Evolutionary conservation across 225 moss, liverwort and hornwort genomes (phyloP).

Genomic region (Asterella californica): DNA sequence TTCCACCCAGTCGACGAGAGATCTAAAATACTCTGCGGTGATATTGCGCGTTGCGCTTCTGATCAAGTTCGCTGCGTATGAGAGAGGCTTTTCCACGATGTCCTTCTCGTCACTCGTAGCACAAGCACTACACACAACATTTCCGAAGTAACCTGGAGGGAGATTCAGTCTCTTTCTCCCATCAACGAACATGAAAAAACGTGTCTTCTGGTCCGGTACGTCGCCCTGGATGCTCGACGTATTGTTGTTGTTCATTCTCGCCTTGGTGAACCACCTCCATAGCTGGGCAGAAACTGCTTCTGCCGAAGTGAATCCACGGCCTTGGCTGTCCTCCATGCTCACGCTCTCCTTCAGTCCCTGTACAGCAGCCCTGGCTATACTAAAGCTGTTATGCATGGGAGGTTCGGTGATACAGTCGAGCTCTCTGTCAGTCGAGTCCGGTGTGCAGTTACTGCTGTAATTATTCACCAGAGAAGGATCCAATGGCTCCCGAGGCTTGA

Average conservation of each 20-base stretch:
- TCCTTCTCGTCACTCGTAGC: neutral
- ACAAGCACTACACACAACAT: conserved; percentile 17
- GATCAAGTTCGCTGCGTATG: neutral
- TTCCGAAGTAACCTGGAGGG: conserved; percentile 3
- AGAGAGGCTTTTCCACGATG: neutral
- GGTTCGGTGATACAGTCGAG: neutral
- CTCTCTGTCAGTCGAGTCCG: neutral
- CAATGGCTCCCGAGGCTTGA: conserved; percentile 15
- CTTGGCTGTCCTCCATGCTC: neutral
- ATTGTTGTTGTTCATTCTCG: neutral
- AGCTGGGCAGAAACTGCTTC: conserved; percentile 28
- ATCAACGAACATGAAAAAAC: conserved; percentile 20
- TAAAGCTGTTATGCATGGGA: conserved; percentile 16
- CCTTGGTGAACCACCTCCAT: conserved; percentile 32
- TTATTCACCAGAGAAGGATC: conserved; percentile 24
- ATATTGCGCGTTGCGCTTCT: conserved; percentile 1
- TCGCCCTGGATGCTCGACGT: too few relatives aligned
- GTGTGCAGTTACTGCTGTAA: conserved; percentile 1
- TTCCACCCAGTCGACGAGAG: conserved; percentile 40
- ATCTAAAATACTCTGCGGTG: conserved; percentile 17
- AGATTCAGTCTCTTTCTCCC: neutral
- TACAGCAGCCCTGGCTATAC: conserved; percentile 7
- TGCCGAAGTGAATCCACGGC: conserved; percentile 16
- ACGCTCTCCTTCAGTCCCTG: conserved; percentile 23
- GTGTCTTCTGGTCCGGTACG: neutral